Conservation (phyloP, 108 stramenopile genomes). For the Skeletonema menzelii region DNA sequence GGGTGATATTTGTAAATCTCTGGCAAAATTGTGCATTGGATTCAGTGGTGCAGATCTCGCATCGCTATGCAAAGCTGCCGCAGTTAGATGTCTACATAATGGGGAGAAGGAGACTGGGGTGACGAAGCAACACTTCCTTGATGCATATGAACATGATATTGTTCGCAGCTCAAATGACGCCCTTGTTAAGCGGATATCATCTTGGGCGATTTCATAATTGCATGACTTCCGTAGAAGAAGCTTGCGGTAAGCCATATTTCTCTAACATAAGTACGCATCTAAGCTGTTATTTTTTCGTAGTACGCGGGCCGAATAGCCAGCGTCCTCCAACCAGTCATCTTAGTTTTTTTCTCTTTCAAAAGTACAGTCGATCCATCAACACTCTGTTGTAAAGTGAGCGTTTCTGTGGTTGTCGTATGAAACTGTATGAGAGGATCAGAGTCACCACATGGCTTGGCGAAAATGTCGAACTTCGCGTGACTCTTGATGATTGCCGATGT, state of each 20-base stretch:
- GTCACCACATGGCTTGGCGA: constrained; percentile 69
- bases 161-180: constrained; percentile 51
- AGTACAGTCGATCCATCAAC: constrained; percentile 43
- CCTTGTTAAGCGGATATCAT: constrained; percentile 44
- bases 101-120: constrained; percentile 29
- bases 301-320: constrained; percentile 83
- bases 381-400: constrained; percentile 71
- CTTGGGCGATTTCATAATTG: constrained; percentile 32
- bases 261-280: not conserved
- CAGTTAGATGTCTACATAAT: constrained; percentile 54
- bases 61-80: constrained; percentile 79
- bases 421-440: constrained; percentile 83
- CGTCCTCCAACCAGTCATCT: constrained; percentile 78
- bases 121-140: constrained; percentile 49
- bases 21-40: constrained; percentile 60
- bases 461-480: constrained; percentile 86
- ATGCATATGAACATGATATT: constrained; percentile 49
- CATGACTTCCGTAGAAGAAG: not conserved
- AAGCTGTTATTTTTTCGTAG: constrained; percentile 61
- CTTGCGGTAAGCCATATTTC: not conserved
- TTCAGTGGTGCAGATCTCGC: constrained; percentile 88
- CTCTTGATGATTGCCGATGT: constrained; percentile 77
- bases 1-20: constrained; percentile 41
- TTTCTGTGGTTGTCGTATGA: constrained; percentile 88
- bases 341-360: constrained; percentile 69